Percentiles rank a stretch among this genome's conserved stretches.
These are phyloP conservation scores for Colletotrichum sp. DNA, from an alignment of 2,329 filamentous ascomycete species.

Conservation along the genomic window DNA sequence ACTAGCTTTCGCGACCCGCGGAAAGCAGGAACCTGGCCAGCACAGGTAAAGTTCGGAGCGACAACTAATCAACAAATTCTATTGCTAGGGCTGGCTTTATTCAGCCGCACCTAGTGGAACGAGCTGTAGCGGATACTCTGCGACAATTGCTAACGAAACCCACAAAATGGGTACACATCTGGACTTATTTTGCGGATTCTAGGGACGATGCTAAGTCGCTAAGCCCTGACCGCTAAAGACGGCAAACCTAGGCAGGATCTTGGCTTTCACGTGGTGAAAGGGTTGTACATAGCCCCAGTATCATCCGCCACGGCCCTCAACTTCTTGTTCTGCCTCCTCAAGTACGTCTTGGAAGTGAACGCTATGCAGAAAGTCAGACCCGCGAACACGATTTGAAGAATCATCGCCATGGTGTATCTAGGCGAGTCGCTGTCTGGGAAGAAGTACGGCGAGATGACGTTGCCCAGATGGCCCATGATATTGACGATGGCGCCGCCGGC, in stretches of 20 bases:
- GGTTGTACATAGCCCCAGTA: conserved; percentile 8
- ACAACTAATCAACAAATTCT: background rate
- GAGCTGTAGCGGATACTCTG: background rate
- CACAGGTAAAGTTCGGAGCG: background rate
- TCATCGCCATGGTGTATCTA: conserved; percentile 45
- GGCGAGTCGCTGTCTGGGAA: conserved; percentile 44
- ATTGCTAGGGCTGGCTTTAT: background rate
- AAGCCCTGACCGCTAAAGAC: background rate
- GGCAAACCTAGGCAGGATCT: background rate
- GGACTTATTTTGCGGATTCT: background rate
- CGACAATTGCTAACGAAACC: background rate
- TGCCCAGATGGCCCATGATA: conserved; percentile 45
- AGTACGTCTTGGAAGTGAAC: conserved; percentile 3
- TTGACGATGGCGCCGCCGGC: conserved; percentile 46
- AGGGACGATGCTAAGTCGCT: background rate
- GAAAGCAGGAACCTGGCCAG: background rate
- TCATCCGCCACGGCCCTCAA: conserved; percentile 7
- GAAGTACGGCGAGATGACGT: conserved; percentile 51
- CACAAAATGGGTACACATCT: background rate
- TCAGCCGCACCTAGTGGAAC: background rate
- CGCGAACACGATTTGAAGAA: conserved; percentile 20
- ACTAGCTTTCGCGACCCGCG: background rate
- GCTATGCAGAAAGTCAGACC: conserved; percentile 7
- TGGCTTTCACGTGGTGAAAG: conserved; percentile 17
- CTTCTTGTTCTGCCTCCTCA: conserved; percentile 21